Evolutionary conservation across 441 rosid genomes (phyloP), one percentile per base, ranked within the genome.

Genomic region (Erysimum cheiri): DNA sequence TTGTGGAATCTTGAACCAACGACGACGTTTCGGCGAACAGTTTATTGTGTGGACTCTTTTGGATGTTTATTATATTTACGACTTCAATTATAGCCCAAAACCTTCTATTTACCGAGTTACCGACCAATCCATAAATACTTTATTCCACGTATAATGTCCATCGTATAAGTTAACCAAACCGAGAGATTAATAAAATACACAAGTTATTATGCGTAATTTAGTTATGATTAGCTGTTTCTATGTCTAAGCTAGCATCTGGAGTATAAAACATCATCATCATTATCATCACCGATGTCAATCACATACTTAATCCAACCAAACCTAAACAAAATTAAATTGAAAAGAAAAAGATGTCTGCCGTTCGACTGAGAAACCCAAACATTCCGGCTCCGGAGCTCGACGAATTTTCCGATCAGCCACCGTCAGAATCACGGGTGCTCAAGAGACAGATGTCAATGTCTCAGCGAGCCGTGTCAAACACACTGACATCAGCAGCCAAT

Each of bases 401-500:
- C 13, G 55, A 73, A 2, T 24, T 40, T 58, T 52, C 63, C 57
- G 57, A 73, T 11, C 48, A 66, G 41, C 12, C 59, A 54, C 26
- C 54, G 22, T 59, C 55, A 12, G 63, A 60, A 1, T 10, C 57
- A 40, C 54, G n/a, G 11, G 24, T 60, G 33, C 73, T 74, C 41
- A 62, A 8, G 26, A 76, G 75, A 50, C 82, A 79, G 15, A 67
- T 81, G 5, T 82, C 88, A 31, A 33, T 80, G 8, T 73, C 89
- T 6, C 88, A 76, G 48, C 77, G 85, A n/a, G 85, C 88, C 19
- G 65, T 85, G 50, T 81, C 89, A 17, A 87, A 77, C 71, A 84
- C 89, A 31, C 72, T 85, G 9, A 80, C 82, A 0, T 78, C 78
- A 77, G 85, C 85, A 54, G 92, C 92, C 1, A 87, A 85, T 77